Base-by-base conservation (phyloP, 2,329 filamentous ascomycete species). In the Dichotomopilus funicola region DNA sequence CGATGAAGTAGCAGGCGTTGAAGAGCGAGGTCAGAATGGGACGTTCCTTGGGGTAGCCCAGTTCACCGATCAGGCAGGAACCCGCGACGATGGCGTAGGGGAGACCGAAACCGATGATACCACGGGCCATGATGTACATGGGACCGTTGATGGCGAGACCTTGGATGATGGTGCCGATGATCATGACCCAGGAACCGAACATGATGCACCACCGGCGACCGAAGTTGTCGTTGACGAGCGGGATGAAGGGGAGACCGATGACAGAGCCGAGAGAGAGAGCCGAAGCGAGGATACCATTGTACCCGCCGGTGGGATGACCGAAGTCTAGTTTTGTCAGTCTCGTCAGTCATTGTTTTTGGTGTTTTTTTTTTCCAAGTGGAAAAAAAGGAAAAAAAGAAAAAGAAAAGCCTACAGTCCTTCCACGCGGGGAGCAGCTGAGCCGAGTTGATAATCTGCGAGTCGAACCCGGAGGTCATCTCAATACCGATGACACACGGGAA, bases 231-330 rank as follows among this genome's bases (percentile, higher is more conserved):
- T 81, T 81, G 9, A 84, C 64, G 7, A 78, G 68, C 0, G 80
- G 76, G 31, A 84, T 78, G 48, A 85, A 75, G 0, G 81, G 82
- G 0, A 85, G 74, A 19, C 77, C 77, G n/a, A 79, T 68, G 55
- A 85, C 76, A 10, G 80, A 79, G 4, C 82, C 82, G 2, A 85
- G 71, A 6, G 78, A 79, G 63, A 84, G 84, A n/a, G 79, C 78
- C 1, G 81, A 78, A 0, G 77, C 76, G 36, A 85, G 74, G 53
- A 85, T 76, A 1, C 82, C 82, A 54, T 75, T 71, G 50, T 75
- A 66, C 5, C 72, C 71, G 7, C 73, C 76, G 31, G 67, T 61
- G 0, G 71, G 78, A 45, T 78, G 51, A 3, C 70, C 70, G 62
- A 81, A 81, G 61, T 75, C 75, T 67, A 62, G 31, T 31, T 8